Evolutionary conservation across 106 monocot species (phyloP), one percentile per base, ranked within the genome.

Genomic region (Dendrobium catenatum): DNA sequence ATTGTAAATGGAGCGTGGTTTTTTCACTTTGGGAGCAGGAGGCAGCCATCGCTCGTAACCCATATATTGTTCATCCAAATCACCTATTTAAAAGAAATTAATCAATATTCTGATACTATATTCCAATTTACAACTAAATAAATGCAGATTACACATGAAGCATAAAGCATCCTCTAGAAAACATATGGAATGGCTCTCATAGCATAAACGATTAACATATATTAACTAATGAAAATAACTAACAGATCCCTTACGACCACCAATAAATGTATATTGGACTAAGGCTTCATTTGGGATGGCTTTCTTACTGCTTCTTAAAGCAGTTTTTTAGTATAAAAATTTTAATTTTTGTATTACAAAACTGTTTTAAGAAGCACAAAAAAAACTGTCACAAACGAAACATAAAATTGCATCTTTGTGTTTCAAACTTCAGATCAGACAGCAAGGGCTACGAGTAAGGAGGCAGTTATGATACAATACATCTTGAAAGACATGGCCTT

Each of bases 1-100:
- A 83, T 91, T 95, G 80, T 91, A 95, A 18, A 91, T 87, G 2
- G 99, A 95, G 15, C 90, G 88, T 64, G 95, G 95, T 77, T 91
- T 95, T 37, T 95, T 99, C 77, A 95, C 93, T 85, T 95, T 88
- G 3, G 99, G 95, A 10, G 93, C 86, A 78, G 79, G 58, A 6
- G 99, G 99, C 78, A 93, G 72, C 96, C 99, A 99, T 79, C 86
- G 90, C 42, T 99, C 99, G 48, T 80, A 93, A 1, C 95, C 99
- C 84, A 99, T 66, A 75, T 90, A 91, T 24, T 77, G 76, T 59
- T 85, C 84, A 47, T 88, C 84, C 55, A 49, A 68, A 43, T 83
- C 81, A 55, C 72, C 92, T 89, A 55, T 59, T 73, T 37, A 16
- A 58, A 84, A 55, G 49, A 43, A 46, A 72, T 27, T 27, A 79